A percentile compares a stretch with the other conserved stretches of the same genome.
phyloP scores from a whole-genome alignment of 371 early-diverging fungal genomes.

The Dipsacomyces acuminosporus region DNA sequence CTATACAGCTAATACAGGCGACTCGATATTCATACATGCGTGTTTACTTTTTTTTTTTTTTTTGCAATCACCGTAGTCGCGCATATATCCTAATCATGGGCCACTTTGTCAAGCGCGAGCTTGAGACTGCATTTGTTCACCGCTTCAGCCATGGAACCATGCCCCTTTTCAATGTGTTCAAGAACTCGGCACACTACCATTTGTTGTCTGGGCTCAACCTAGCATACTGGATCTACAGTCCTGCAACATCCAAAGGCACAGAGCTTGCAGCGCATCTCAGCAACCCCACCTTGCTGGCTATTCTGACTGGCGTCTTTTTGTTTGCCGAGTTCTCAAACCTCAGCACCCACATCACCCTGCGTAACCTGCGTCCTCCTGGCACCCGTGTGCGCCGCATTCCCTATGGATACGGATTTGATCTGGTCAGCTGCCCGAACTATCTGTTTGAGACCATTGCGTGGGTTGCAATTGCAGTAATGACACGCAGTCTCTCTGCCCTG shows the following conservation, averaged over 20 bases:
- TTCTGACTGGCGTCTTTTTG: constrained; percentile 44
- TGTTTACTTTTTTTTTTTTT: constrained; percentile 2
- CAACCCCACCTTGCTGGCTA: constrained; percentile 22
- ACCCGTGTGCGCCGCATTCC: constrained; percentile 85
- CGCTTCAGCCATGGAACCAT: constrained; percentile 92
- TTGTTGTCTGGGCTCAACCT: constrained; percentile 80
- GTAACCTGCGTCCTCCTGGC: constrained; percentile 90
- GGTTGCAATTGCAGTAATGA: constrained; percentile 69
- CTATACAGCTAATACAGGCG: not conserved
- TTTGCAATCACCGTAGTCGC: constrained; percentile 46
- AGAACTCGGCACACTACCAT: constrained; percentile 95
- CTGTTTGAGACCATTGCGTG: constrained; percentile 87
- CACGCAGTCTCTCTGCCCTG: constrained; percentile 65
- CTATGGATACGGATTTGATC: constrained; percentile 86
- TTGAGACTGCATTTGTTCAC: constrained; percentile 91
- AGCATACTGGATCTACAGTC: constrained; percentile 82
- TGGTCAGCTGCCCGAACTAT: constrained; percentile 93
- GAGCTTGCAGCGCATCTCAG: constrained; percentile 48
- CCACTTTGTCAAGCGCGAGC: constrained; percentile 91
- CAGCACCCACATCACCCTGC: constrained; percentile 77
- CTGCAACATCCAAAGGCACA: constrained; percentile 59
- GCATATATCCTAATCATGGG: constrained; percentile 65
- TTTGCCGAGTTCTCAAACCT: constrained; percentile 84
- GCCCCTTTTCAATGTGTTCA: constrained; percentile 89
- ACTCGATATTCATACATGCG: not conserved